Conservation (phyloP, 192 early-diverging fungal species). For the Backusella circina region DNA sequence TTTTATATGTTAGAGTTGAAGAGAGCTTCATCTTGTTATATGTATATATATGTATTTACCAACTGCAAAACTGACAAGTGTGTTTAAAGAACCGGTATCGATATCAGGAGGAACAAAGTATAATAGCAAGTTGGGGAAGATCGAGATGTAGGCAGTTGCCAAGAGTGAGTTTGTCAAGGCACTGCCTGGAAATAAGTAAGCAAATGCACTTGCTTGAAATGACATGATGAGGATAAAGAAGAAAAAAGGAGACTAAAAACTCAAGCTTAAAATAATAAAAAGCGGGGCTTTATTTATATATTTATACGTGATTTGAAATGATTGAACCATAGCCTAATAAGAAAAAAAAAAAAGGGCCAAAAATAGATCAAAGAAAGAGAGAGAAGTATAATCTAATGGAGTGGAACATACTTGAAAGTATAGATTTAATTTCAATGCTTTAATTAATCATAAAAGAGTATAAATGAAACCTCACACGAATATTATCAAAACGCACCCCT, state of each 20-base stretch:
- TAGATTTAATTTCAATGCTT: too few species aligned
- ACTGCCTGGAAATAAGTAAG: constrained; percentile 53
- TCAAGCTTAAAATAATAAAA: not conserved
- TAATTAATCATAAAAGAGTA: too few species aligned
- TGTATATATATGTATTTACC: constrained; percentile 35
- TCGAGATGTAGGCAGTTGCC: constrained; percentile 77
- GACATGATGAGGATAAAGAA: constrained; percentile 16
- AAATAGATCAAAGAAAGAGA: too few species aligned
- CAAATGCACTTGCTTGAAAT: constrained; percentile 38
- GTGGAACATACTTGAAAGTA: too few species aligned
- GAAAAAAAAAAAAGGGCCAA: too few species aligned
- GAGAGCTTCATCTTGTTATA: not conserved
- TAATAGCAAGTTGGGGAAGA: constrained; percentile 77
- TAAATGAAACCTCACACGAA: too few species aligned
- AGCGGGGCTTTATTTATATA: not conserved
- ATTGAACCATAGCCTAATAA: too few species aligned
- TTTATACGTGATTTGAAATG: not conserved
- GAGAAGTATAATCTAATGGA: too few species aligned
- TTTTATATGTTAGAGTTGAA: not conserved
- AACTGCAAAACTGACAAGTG: constrained; percentile 84
- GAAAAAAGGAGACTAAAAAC: not conserved
- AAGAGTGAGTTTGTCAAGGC: constrained; percentile 63
- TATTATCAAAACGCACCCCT: not conserved
- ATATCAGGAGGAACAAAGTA: constrained; percentile 76
- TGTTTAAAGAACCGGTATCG: constrained; percentile 54